Conservation (phyloP, 805 yeast species). For the Cyberlindnera americana region DNA sequence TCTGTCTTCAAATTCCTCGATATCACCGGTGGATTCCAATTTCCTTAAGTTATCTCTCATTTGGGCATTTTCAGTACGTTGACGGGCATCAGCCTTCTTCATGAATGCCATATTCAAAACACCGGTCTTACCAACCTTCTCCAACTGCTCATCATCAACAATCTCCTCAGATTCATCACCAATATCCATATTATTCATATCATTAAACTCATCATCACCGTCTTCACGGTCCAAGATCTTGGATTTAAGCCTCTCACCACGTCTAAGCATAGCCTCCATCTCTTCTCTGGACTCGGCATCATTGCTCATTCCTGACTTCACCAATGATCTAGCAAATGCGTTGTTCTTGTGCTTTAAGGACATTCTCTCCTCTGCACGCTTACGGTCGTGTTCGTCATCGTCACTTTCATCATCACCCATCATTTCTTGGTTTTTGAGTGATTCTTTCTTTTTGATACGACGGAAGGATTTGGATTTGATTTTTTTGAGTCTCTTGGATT, state of each 20-base stretch:
- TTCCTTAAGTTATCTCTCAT: conserved; percentile 49
- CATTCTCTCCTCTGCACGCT: conserved; percentile 91
- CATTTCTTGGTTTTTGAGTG: conserved; percentile 62
- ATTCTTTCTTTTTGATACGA: conserved; percentile 81
- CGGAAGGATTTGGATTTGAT: conserved; percentile 90
- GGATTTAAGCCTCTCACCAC: conserved; percentile 71
- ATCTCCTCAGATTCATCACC: conserved; percentile 39
- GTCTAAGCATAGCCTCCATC: conserved; percentile 89
- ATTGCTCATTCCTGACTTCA: conserved; percentile 84
- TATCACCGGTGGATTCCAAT: conserved; percentile 45
- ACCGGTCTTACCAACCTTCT: conserved; percentile 75
- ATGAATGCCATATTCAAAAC: conserved; percentile 93
- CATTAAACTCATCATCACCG: conserved; percentile 38
- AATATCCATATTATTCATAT: conserved; percentile 44
- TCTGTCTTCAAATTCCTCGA: conserved; percentile 33
- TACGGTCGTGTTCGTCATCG: conserved; percentile 62
- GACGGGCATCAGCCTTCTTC: conserved; percentile 81
- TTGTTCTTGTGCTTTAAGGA: conserved; percentile 83
- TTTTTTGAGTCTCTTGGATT: conserved; percentile 88
- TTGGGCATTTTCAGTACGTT: conserved; percentile 53
- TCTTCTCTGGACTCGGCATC: conserved; percentile 83
- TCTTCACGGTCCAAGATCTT: conserved; percentile 63
- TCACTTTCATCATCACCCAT: conserved; percentile 56
- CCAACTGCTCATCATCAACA: conserved; percentile 31
- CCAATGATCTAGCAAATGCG: conserved; percentile 89